Base-by-base conservation (phyloP, 2,329 filamentous ascomycete genomes). In the Diaporthe amygdali region DNA sequence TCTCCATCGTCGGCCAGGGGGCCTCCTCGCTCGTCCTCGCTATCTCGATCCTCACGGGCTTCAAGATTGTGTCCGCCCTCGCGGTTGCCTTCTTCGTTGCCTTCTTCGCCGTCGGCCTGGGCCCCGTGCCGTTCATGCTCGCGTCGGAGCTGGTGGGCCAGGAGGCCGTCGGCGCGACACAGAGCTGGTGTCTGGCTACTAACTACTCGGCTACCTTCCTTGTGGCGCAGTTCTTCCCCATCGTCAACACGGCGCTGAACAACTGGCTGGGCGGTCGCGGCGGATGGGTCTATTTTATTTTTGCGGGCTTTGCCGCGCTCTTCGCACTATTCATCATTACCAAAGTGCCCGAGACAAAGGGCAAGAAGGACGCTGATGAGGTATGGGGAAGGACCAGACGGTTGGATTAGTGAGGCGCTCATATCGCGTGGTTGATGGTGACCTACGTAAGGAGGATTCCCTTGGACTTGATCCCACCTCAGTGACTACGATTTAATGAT, bases 101-200 rank as follows among this genome's bases (percentile, higher is more conserved):
- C 5, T 94, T 93, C 78, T 99, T 98, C 76, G 96, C 94, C 0
- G 89, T 97, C 17, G 96, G 96, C 0, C 88, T 99, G 0, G 96
- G 96, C 0, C 96, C 96, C 0, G 94, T 99, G 0, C 96, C 96
- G 0, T 99, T 98, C 81, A 97, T 98, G 75, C 87, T 99, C 56
- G 92, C 95, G 0, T 95, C 94, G 1, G 96, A 98, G 81, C 89
- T 98, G 3, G 96, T 98, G 0, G 93, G 92, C 0, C 92, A 94
- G 15, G 94, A 97, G 79, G 96, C 96, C 0, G 95, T 98, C 0
- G 95, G 96, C 1, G 94, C 96, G 0, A 93, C 94, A 0, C 96
- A 99, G 81, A 95, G 93, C 71, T 97, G 95, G 89, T 93, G 92
- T 0, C 83, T 98, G 30, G 94, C 91, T 1, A 92, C 94, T 17